These are phyloP conservation scores for Mitragyna speciosa DNA, from an alignment of 257 asterid species.

Conservation along the genomic window DNA sequence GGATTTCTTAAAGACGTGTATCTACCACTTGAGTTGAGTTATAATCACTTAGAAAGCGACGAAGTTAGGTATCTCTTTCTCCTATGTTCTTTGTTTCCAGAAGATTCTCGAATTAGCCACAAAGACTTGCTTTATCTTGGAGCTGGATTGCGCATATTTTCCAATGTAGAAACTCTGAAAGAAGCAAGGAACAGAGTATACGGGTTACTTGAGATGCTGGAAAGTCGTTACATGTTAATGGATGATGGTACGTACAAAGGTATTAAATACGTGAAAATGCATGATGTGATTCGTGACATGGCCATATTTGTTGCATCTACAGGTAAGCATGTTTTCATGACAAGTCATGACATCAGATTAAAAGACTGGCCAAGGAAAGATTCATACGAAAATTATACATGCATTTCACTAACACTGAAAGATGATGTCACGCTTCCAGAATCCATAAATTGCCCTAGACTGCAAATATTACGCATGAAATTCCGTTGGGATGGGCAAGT, in stretches of 20 bases:
- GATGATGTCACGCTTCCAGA: not conserved
- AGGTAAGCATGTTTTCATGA: not conserved
- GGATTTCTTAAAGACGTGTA: slow-evolving; percentile 19
- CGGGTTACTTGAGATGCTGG: slow-evolving; percentile 4
- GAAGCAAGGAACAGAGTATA: slow-evolving; percentile 18
- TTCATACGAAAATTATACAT: not conserved
- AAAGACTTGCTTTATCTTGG: slow-evolving; percentile 25
- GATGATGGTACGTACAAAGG: slow-evolving; percentile 7
- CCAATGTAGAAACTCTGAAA: not conserved
- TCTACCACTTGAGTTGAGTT: slow-evolving; percentile 24
- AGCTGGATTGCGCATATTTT: slow-evolving; percentile 21
- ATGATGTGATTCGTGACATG: slow-evolving; percentile 12
- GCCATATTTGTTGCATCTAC: slow-evolving; percentile 14
- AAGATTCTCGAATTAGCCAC: slow-evolving; percentile 18
- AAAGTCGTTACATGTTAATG: slow-evolving; percentile 21
- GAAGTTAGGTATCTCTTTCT: slow-evolving; percentile 26
- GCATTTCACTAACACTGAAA: slow-evolving; percentile 7
- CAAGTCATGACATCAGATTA: not conserved
- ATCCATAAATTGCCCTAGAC: not conserved
- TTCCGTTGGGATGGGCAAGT: not conserved
- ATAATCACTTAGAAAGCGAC: slow-evolving; percentile 20
- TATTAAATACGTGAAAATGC: not conserved
- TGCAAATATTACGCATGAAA: slow-evolving; percentile 7
- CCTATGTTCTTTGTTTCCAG: slow-evolving; percentile 29
- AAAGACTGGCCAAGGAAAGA: slow-evolving; percentile 5